phyloP scores from a whole-genome alignment of 805 yeast genomes.

The Myxozyma kluyveri region DNA sequence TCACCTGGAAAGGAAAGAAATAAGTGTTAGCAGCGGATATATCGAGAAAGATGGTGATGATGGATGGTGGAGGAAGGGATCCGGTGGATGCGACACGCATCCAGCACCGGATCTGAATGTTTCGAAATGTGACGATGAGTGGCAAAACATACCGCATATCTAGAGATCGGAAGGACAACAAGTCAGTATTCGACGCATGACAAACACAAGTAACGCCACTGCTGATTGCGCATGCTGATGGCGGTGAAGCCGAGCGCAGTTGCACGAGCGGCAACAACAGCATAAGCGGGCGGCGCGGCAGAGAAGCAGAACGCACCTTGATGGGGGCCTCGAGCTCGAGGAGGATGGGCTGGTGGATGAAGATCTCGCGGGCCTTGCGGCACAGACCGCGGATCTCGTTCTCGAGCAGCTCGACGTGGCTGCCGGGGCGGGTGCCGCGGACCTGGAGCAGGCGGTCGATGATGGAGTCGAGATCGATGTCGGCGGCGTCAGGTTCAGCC shows the following conservation, averaged over 20 bases:
- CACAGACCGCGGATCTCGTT: slow-evolving; percentile 92
- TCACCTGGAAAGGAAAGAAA: slow-evolving; percentile 63
- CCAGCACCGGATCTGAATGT: not conserved
- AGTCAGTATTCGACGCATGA: not conserved
- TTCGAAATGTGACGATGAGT: not conserved
- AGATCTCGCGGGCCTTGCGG: slow-evolving; percentile 96
- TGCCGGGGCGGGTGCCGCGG: slow-evolving; percentile 97
- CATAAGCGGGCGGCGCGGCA: not conserved
- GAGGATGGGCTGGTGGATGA: slow-evolving; percentile 94
- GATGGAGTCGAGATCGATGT: slow-evolving; percentile 94
- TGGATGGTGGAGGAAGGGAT: not conserved
- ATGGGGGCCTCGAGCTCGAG: slow-evolving; percentile 97
- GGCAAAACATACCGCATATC: slow-evolving; percentile 24
- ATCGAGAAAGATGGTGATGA: not conserved
- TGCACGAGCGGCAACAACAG: not conserved
- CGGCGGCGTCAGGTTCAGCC: slow-evolving; percentile 40
- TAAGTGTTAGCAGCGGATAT: not conserved
- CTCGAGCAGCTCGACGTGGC: slow-evolving; percentile 90
- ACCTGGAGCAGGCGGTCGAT: slow-evolving; percentile 96
- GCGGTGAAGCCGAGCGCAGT: not conserved
- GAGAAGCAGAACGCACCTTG: slow-evolving; percentile 52
- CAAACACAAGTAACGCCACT: not conserved
- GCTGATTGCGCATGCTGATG: not conserved
- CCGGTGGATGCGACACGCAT: slow-evolving; percentile 2
- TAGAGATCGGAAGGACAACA: slow-evolving; percentile 1